A percentile compares a stretch with the other conserved stretches of the same genome.
Evolutionary conservation across 2,329 filamentous ascomycete species (phyloP).

Genomic region (Monosporascus sp.): DNA sequence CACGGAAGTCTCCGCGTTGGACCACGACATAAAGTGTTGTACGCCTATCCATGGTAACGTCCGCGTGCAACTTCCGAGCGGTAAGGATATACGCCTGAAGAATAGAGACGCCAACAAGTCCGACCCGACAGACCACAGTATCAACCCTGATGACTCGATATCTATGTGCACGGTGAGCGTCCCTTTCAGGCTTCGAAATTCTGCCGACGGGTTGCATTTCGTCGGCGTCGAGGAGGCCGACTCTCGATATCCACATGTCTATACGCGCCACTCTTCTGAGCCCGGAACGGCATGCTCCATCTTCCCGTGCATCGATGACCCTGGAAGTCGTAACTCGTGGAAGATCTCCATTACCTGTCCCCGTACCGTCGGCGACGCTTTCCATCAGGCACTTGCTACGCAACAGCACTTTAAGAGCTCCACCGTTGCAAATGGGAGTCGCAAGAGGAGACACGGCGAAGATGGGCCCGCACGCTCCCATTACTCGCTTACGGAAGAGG

Average conservation of each 20-base stretch:
- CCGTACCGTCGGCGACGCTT: constrained; percentile 76
- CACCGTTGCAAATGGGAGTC: constrained; percentile 22
- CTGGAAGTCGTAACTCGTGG: constrained; percentile 76
- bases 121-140: constrained; percentile 32
- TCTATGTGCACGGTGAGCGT: constrained; percentile 52
- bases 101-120: constrained; percentile 29
- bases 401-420: constrained; percentile 26
- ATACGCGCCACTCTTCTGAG: constrained; percentile 75
- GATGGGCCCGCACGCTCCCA: constrained; percentile 33
- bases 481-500: constrained; percentile 59
- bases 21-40: constrained; percentile 50
- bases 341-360: constrained; percentile 83
- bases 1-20: constrained; percentile 49
- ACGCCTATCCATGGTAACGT: constrained; percentile 52
- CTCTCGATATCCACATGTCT: constrained; percentile 81
- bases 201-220: constrained; percentile 86
- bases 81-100: constrained; percentile 26
- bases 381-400: constrained; percentile 43
- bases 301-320: constrained; percentile 90
- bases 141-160: constrained; percentile 27
- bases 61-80: constrained; percentile 33
- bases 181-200: constrained; percentile 69
- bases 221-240: constrained; percentile 79
- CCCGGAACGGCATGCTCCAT: constrained; percentile 78
- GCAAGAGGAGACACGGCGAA: constrained; percentile 35